phyloP scores from a whole-genome alignment of 2,329 filamentous ascomycete genomes.

The Dendrostoma leiphaemia region DNA sequence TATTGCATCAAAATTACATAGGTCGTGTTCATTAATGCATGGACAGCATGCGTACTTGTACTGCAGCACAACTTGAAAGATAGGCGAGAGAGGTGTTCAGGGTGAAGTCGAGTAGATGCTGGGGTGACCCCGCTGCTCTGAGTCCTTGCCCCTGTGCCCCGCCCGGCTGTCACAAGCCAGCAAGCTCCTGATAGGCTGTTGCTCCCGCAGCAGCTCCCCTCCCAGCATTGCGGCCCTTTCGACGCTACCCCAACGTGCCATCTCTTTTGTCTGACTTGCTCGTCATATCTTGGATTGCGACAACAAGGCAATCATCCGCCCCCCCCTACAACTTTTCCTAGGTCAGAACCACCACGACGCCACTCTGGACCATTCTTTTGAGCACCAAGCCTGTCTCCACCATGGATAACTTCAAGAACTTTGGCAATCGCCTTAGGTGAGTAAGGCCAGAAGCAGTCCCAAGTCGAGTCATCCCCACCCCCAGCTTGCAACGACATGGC shows the following conservation, averaged over 20 bases:
- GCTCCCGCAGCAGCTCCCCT: background rate
- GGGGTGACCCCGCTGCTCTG: conserved; percentile 10
- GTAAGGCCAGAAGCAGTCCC: conserved; percentile 15
- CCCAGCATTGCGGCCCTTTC: background rate
- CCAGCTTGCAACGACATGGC: conserved; percentile 17
- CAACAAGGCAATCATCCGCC: conserved; percentile 4
- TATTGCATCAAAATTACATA: too few relatives aligned
- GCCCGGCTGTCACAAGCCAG: background rate
- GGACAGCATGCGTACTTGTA: too few relatives aligned
- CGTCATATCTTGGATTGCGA: conserved; percentile 1
- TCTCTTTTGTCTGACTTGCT: background rate
- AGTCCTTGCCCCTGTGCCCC: background rate
- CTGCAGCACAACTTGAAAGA: background rate
- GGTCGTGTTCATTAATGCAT: too few relatives aligned
- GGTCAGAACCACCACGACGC: background rate
- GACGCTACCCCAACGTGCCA: background rate
- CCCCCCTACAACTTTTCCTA: background rate
- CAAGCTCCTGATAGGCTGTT: conserved; percentile 3
- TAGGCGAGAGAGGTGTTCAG: background rate
- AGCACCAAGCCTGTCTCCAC: conserved; percentile 14
- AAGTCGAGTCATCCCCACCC: background rate
- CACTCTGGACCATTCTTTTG: background rate
- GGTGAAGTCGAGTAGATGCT: too few relatives aligned
- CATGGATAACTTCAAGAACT: conserved; percentile 59
- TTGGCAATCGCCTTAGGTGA: conserved; percentile 56